Percentiles rank a stretch among this genome's conserved stretches.
phyloP scores from a whole-genome alignment of 805 yeast species.

The Hanseniaspora guilliermondii region DNA sequence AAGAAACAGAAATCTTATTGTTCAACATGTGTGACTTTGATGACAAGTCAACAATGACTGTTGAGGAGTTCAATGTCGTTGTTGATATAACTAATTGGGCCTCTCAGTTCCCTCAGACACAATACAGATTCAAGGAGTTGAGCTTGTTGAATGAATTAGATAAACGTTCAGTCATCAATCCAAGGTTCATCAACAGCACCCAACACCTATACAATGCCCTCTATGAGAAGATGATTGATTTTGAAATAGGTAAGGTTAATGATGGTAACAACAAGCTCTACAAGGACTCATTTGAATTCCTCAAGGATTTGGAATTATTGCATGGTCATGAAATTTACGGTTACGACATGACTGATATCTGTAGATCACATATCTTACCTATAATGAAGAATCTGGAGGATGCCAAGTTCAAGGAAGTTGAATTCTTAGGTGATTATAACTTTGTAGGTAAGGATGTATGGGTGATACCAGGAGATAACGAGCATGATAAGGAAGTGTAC shows the following conservation, averaged over 20 bases:
- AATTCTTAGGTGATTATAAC: not conserved
- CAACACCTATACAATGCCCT: not conserved
- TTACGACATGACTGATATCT: slow-evolving; percentile 7
- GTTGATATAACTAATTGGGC: slow-evolving; percentile 9
- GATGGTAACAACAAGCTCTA: slow-evolving; percentile 4
- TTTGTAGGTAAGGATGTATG: slow-evolving; percentile 1
- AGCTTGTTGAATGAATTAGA: not conserved
- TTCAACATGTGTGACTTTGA: slow-evolving; percentile 13
- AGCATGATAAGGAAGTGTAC: not conserved
- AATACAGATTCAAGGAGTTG: slow-evolving; percentile 7
- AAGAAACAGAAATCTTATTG: slow-evolving; percentile 4
- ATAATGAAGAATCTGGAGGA: slow-evolving; percentile 1
- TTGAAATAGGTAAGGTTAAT: not conserved
- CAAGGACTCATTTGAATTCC: slow-evolving; percentile 7
- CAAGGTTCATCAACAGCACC: not conserved
- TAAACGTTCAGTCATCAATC: not conserved
- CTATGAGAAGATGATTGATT: not conserved
- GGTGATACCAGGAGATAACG: slow-evolving; percentile 5
- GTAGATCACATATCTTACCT: slow-evolving; percentile 1
- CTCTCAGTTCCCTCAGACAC: not conserved
- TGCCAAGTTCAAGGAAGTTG: slow-evolving; percentile 3
- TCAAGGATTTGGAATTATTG: slow-evolving; percentile 1
- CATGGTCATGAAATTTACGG: not conserved
- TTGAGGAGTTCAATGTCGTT: slow-evolving; percentile 1
- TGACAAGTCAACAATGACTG: not conserved